Conservation (phyloP, 2,329 filamentous ascomycete genomes). For the Fusarium equiseti region DNA sequence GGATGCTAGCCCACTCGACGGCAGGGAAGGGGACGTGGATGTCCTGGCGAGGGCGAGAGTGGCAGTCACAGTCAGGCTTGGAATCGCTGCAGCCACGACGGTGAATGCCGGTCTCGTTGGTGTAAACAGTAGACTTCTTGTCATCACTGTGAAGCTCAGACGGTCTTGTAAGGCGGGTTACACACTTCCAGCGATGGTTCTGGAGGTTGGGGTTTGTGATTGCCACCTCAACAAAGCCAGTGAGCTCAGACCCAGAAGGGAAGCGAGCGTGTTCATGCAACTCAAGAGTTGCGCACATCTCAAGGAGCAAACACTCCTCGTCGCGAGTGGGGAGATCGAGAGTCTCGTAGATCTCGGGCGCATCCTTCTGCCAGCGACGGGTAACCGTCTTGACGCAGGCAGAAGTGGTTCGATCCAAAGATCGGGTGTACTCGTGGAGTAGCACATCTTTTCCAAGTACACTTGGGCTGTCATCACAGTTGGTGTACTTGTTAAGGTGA, state of each 20-base stretch:
- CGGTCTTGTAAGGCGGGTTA: conserved; percentile 69
- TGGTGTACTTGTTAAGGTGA: conserved; percentile 66
- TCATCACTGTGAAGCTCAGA: conserved; percentile 64
- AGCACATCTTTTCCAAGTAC: conserved; percentile 65
- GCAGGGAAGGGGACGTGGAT: conserved; percentile 70
- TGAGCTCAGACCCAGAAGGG: conserved; percentile 69
- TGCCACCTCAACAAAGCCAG: conserved; percentile 69
- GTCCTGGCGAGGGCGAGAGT: conserved; percentile 59
- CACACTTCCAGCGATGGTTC: conserved; percentile 70
- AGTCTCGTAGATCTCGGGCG: conserved; percentile 67
- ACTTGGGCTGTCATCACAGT: conserved; percentile 64
- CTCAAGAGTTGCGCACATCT: conserved; percentile 72
- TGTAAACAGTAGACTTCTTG: conserved; percentile 59
- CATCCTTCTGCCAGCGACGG: conserved; percentile 68
- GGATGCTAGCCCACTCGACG: conserved; percentile 68
- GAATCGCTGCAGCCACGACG: conserved; percentile 64
- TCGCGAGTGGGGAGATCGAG: conserved; percentile 63
- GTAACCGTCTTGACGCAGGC: conserved; percentile 66
- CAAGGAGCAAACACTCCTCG: conserved; percentile 68
- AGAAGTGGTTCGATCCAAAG: conserved; percentile 66
- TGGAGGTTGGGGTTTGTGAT: conserved; percentile 66
- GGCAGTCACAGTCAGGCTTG: conserved; percentile 64
- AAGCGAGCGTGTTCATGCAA: conserved; percentile 69
- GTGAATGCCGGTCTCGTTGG: conserved; percentile 65
- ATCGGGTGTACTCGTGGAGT: conserved; percentile 69